Evolutionary conservation across 139 green algal species (phyloP).

Genomic region (Chlamydomonas sp.): DNA sequence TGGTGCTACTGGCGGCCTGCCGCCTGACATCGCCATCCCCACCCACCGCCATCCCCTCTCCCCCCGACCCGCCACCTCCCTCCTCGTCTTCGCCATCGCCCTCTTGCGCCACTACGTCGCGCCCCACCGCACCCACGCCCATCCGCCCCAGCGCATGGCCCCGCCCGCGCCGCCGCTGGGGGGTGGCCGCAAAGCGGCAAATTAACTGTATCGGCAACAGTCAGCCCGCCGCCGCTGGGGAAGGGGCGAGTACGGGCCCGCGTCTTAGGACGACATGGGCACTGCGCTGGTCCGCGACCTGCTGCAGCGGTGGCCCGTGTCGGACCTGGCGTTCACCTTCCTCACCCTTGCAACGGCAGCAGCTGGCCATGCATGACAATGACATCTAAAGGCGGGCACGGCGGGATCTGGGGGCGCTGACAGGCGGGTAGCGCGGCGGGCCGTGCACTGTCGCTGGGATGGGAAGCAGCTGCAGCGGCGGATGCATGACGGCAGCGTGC

Average conservation of each 20-base stretch:
- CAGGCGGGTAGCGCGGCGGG: background rate
- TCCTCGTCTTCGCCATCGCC: background rate
- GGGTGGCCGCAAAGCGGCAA: background rate
- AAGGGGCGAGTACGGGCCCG: background rate
- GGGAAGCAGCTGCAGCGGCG: background rate
- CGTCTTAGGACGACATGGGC: background rate
- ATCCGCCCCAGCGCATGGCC: background rate
- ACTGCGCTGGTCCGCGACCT: background rate
- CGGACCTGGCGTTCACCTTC: constrained; percentile 2
- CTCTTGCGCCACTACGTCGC: background rate
- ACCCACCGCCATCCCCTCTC: background rate
- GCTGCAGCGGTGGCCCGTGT: background rate
- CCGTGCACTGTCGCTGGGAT: background rate
- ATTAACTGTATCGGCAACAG: no score
- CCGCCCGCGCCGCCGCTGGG: background rate
- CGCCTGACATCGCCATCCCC: background rate
- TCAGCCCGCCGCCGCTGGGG: no score
- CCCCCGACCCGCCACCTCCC: background rate
- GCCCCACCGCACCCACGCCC: background rate
- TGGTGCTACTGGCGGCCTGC: background rate
- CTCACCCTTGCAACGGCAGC: background rate
- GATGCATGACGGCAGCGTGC: background rate
- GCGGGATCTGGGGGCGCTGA: background rate
- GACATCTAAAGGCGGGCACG: background rate
- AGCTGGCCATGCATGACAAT: background rate